Conservation (phyloP, 129 eudicot species). For the Calendula officinalis region DNA sequence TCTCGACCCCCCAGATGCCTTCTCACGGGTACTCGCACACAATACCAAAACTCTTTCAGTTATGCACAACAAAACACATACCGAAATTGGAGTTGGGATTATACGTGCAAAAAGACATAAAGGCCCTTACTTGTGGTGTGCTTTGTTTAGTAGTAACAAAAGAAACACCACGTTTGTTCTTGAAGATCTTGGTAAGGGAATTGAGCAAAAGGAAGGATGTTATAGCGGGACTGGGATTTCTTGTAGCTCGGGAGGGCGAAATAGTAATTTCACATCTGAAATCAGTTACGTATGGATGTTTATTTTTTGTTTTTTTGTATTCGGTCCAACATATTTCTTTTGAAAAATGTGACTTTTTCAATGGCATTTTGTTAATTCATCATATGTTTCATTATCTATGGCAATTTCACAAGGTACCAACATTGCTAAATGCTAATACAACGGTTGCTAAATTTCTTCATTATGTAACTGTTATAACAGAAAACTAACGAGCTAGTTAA, state of each 20-base stretch:
- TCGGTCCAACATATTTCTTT: constrained; percentile 2
- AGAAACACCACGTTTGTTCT: constrained; percentile 64
- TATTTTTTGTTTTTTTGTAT: constrained; percentile 16
- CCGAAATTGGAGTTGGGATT: constrained; percentile 77
- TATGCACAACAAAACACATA: constrained; percentile 49
- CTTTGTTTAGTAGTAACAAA: constrained; percentile 47
- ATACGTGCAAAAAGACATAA: constrained; percentile 54
- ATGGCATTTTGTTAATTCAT: constrained; percentile 4
- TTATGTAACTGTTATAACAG: not conserved
- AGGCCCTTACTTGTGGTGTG: constrained; percentile 84
- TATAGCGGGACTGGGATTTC: constrained; percentile 55
- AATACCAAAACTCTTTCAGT: constrained; percentile 45
- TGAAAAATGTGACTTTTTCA: constrained; percentile 3
- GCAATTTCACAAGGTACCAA: not conserved
- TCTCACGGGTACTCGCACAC: constrained; percentile 44
- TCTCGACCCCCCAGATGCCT: constrained; percentile 69
- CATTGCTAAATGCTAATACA: not conserved
- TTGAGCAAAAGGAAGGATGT: constrained; percentile 81
- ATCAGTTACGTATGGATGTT: constrained; percentile 23
- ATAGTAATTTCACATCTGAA: not conserved
- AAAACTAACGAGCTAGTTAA: not conserved
- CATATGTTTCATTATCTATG: not conserved
- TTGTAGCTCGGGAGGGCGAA: constrained; percentile 49
- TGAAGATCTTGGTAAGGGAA: constrained; percentile 80
- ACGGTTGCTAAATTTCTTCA: not conserved